Conservation (phyloP, 2,329 filamentous ascomycete genomes). For the Exophiala phaeomuriformis region DNA sequence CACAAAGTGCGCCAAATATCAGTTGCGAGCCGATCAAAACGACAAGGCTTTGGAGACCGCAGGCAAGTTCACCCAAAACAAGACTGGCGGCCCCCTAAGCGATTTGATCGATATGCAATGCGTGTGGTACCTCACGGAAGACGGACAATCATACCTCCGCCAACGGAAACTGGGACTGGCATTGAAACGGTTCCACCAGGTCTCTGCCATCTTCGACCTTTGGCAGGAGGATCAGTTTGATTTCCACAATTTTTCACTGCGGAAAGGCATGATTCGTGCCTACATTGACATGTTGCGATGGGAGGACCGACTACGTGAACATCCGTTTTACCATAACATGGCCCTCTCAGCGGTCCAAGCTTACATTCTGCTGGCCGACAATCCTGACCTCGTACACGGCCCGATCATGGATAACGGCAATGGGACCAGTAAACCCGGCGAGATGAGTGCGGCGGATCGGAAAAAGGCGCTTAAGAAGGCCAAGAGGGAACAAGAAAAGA, state of each 20-base stretch:
- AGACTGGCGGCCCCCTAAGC: constrained; percentile 79
- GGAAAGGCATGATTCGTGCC: constrained; percentile 89
- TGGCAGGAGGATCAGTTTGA: constrained; percentile 99
- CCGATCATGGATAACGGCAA: constrained; percentile 50
- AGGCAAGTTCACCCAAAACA: constrained; percentile 87
- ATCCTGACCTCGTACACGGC: constrained; percentile 59
- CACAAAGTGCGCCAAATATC: constrained; percentile 95
- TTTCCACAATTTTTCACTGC: constrained; percentile 94
- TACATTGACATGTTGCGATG: constrained; percentile 95
- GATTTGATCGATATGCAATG: constrained; percentile 98
- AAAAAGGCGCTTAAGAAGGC: constrained; percentile 90
- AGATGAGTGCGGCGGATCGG: constrained; percentile 54
- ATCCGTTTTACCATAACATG: constrained; percentile 84
- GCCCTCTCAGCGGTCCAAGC: constrained; percentile 74
- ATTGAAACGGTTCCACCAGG: constrained; percentile 81
- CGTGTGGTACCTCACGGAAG: constrained; percentile 93
- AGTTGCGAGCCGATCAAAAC: constrained; percentile 84
- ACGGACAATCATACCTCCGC: constrained; percentile 80
- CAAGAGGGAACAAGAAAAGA: constrained; percentile 66
- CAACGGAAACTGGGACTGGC: constrained; percentile 77
- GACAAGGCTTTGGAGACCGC: constrained; percentile 80
- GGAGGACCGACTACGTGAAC: constrained; percentile 85
- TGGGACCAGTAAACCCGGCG: constrained; percentile 44
- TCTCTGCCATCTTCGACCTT: constrained; percentile 88
- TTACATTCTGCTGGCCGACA: constrained; percentile 72